Base-by-base conservation (phyloP, 2,329 filamentous ascomycete species). In the Tolypocladium ovalisporum region DNA sequence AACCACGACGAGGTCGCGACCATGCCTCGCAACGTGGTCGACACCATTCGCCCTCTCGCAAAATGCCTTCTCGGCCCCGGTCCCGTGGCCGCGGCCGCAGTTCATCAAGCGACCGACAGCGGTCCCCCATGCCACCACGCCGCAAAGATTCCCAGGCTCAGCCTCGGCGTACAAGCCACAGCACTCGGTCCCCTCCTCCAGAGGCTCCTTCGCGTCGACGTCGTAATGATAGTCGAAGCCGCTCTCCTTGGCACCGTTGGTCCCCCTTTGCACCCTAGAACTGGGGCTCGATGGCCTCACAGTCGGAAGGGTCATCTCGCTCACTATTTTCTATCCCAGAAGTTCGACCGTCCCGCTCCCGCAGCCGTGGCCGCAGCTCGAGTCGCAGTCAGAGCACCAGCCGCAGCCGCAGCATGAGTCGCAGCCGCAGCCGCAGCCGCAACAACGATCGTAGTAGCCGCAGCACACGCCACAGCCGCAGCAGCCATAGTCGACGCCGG, bases 291-390 rank as follows among this genome's bases (percentile, higher is more conserved):
- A 78, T 76, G 7, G 66, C 71, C 5, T 70, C 73, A 2, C 83
- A 83, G 62, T 74, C 79, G 52, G 75, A 79, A 37, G 75, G 79
- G 57, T 77, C 78, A 57, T 79, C 79, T 4, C 68, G 70, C 17
- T 80, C 77, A 6, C 71, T 72, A 39, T 81, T 77, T 61, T 73
- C 76, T 24, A 81, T 79, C 59, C 73, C 63, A 58, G 71, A 61
- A 56, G 71, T 67, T 58, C 71, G 73, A 37, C 73, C 73, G n/a
- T 76, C 76, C 4, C 69, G 71, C 57, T 76, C 75, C 8, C 69
- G 72, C 55, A 73, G 71, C 51, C 66, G 67, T 34, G 61, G 63
- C 10, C 49, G 36, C 12, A 54, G 52, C 24, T 1, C 10, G 27
- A 40, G 36, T 15, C 36, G 36, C 37, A 54, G 52, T n/a, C 52